Percentiles rank a stretch among this genome's conserved stretches.
Conservation (phyloP, 257 asterid species). For the Nicotiana noctiflora region DNA sequence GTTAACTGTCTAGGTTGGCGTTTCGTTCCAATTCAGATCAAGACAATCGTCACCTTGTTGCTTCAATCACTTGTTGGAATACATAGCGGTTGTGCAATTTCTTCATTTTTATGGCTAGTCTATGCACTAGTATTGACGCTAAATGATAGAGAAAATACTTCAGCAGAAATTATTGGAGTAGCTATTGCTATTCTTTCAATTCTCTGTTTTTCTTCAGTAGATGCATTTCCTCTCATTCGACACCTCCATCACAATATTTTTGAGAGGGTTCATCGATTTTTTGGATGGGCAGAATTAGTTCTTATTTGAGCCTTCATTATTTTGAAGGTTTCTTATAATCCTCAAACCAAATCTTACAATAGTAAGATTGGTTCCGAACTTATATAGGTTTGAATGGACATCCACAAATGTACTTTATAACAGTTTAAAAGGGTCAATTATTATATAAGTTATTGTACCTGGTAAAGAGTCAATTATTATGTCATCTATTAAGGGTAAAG, state of each 20-base stretch:
- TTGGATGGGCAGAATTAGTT: constrained; percentile 57
- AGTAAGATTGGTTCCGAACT: too few species aligned
- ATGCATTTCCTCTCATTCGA: constrained; percentile 65
- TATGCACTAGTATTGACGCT: constrained; percentile 52
- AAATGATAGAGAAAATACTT: constrained; percentile 34
- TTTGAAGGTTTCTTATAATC: too few species aligned
- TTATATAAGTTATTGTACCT: too few species aligned
- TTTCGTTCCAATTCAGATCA: constrained; percentile 44
- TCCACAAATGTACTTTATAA: too few species aligned
- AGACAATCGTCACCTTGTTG: constrained; percentile 39
- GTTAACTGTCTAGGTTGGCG: too few species aligned
- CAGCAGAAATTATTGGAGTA: constrained; percentile 37
- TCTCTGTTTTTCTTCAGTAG: constrained; percentile 39
- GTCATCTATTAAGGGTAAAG: too few species aligned
- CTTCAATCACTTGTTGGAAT: constrained; percentile 66
- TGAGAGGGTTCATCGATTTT: constrained; percentile 58
- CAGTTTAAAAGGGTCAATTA: too few species aligned
- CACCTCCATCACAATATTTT: constrained; percentile 78
- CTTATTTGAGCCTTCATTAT: neutral
- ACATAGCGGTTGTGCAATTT: constrained; percentile 67
- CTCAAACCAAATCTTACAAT: too few species aligned
- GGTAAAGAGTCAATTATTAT: too few species aligned
- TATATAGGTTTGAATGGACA: too few species aligned
- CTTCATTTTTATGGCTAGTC: constrained; percentile 59
- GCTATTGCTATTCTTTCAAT: constrained; percentile 46